Evolutionary conservation across 2,329 filamentous ascomycete genomes (phyloP), one percentile per base, ranked within the genome.

Genomic region (Microdochium bolleyi): DNA sequence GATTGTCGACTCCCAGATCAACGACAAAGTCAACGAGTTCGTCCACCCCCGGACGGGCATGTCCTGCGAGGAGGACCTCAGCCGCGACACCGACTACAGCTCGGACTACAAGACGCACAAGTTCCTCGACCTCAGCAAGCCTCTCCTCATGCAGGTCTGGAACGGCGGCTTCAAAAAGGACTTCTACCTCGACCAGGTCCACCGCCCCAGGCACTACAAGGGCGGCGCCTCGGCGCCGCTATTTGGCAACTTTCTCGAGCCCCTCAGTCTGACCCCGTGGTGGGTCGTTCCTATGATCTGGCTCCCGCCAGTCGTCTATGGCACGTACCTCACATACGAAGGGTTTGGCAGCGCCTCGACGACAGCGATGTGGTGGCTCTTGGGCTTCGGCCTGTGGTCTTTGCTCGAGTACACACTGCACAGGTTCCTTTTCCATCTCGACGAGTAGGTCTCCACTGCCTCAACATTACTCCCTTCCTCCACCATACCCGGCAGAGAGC

Each of bases 171-270:
- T 97, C 73, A 83, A 75, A 67, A 99, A 96, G 69, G 83, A 89
- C n/a, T 99, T 99, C 67, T 99, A 99, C 66, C 80, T 99, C 24
- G 86, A 96, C 61, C 94, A 99, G 69, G 89, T 99, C 51, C 94
- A 99, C 68, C 86, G 94, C 48, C 94, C 94, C 19, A 85, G 94
- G 54, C 92, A 99, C 70, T 99, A 97, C 78, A 95, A 85, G 67
- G 92, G 92, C 58, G 94, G 94, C 54, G 84, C 84, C 56, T 96
- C 91, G 7, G 94, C 94, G 37, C 94, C 94, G 21, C 73, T 99
- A 24, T 99, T 99, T 70, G 94, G 94, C 55, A 97, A 99, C 73
- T 95, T 99, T 68, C 76, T 99, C n/a, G 94, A 99, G 73, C 94
- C 94, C n/a, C 74, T 99, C 54, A 92, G 86, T 69, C 88, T 92